Percentiles rank a stretch among this genome's conserved stretches.
phyloP scores from a whole-genome alignment of 176 grass and related monocot genomes.

The Aegilops longissima region DNA sequence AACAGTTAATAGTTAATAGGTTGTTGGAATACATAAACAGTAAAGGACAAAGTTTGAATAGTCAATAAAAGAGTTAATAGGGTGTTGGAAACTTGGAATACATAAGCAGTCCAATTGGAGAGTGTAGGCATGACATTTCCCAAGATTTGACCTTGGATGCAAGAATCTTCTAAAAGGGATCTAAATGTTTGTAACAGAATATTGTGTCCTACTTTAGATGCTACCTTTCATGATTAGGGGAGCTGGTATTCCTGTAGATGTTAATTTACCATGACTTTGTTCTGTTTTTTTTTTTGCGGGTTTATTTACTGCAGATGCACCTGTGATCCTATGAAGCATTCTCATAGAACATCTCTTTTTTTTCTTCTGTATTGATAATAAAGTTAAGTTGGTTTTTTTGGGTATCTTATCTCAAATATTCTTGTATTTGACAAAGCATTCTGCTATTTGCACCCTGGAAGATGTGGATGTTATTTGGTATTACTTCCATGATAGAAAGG shows the following conservation, averaged over 20 bases:
- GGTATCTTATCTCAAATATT: conserved; percentile 18
- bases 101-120: conserved; percentile 49
- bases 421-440: conserved; percentile 42
- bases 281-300: neutral
- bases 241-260: neutral
- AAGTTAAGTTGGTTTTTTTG: neutral
- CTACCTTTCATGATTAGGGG: neutral
- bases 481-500: conserved; percentile 11
- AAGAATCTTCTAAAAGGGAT: neutral
- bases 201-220: neutral
- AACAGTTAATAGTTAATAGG: neutral
- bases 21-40: neutral
- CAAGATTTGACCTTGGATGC: conserved; percentile 57
- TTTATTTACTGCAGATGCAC: neutral
- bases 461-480: conserved; percentile 53
- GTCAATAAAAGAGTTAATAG: neutral
- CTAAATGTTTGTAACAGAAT: neutral
- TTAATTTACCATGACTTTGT: neutral
- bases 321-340: neutral
- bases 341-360: neutral
- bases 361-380: neutral
- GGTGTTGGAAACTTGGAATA: neutral
- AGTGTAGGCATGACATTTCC: conserved; percentile 85
- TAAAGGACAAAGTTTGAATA: neutral
- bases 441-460: conserved; percentile 80